Evolutionary conservation across 1,139 yeast species (phyloP), one percentile per base, ranked within the genome.

Genomic region (Suhomyces chickasaworum): DNA sequence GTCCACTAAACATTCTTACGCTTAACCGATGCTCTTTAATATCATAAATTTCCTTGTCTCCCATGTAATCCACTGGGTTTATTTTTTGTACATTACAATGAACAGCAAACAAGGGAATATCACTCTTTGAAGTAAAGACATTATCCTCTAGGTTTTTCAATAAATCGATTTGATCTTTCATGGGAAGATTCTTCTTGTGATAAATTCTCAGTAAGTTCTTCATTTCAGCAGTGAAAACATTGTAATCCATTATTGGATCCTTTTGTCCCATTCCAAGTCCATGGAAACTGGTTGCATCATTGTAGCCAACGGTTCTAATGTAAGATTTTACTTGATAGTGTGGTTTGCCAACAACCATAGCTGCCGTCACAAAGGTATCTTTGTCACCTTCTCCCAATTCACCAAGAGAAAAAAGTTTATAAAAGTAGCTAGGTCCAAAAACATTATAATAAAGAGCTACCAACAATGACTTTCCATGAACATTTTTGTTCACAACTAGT

Each of bases 321-420:
- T 53, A 60, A 3, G 73, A 64, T 44, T 56, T 76, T 7, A 82
- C 78, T 57, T 81, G 86, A 57, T 81, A 81, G 44, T 68, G 79
- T 2, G 68, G 65, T 48, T 77, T 71, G 2, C 67, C 63, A 12
- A 73, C 68, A 15, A 69, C 76, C 42, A 65, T 61, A 0, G 85
- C 83, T 1, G 84, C 86, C 0, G 84, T 78, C 20, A 71, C 68
- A 56, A 80, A 82, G 0, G 88, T 82, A 51, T 83, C 88, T 56
- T 83, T 83, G 54, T 83, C 88, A 41, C 88, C 87, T 61, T 81
- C 86, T 33, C 88, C 88, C 47, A 68, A 73, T 23, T 75, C 78
- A 15, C 86, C 86, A 57, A 80, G 80, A 0, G 84, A 75, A 42
- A 82, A 69, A 30, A 83, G 61, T 25, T 77, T 77, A 53, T 82